Evolutionary conservation across 768 basidiomycete species (phyloP).

Genomic region (Podaxis sp.): DNA sequence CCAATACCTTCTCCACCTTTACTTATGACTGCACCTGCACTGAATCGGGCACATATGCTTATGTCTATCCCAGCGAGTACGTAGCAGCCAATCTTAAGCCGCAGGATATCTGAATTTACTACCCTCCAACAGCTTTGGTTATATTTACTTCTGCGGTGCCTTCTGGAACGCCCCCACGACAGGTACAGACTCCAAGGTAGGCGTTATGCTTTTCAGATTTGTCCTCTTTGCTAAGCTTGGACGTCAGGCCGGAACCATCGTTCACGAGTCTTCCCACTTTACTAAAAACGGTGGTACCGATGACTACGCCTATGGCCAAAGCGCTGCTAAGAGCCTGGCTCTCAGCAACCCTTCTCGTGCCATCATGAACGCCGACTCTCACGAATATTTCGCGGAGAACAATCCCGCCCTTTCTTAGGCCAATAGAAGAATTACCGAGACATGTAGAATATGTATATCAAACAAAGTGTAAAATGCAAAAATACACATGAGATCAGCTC

Average conservation of each 20-base stretch:
- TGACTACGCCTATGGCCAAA: conserved; percentile 47
- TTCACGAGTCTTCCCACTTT: conserved; percentile 49
- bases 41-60: conserved; percentile 33
- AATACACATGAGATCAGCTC: too few species aligned
- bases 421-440: not conserved
- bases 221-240: not conserved
- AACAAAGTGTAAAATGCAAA: not conserved
- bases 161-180: conserved; percentile 47
- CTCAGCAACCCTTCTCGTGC: conserved; percentile 37
- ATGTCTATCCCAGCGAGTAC: conserved; percentile 33
- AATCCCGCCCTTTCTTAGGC: conserved; percentile 30
- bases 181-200: conserved; percentile 47
- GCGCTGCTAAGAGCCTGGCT: conserved; percentile 38
- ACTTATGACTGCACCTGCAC: conserved; percentile 41
- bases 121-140: conserved; percentile 28
- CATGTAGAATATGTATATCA: not conserved
- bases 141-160: conserved; percentile 45
- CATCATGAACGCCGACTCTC: conserved; percentile 42
- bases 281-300: conserved; percentile 40
- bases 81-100: conserved; percentile 12
- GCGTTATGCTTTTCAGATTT: not conserved
- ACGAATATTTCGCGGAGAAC: conserved; percentile 52
- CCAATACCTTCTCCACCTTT: conserved; percentile 30
- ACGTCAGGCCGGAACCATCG: conserved; percentile 31
- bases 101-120: not conserved